These are phyloP conservation scores for Lycium barbarum DNA, from an alignment of 257 asterid species.

Conservation along the genomic window DNA sequence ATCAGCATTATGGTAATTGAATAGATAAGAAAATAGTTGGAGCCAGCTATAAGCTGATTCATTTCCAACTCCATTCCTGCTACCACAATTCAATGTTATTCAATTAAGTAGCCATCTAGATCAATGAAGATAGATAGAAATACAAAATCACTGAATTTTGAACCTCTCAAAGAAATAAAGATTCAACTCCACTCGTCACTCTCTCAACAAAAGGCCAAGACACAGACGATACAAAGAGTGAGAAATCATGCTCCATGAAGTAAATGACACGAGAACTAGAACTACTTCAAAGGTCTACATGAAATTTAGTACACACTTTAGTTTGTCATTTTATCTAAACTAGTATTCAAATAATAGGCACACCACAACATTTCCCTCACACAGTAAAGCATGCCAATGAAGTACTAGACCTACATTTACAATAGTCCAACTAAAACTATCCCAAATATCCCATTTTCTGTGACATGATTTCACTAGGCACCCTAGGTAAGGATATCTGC, in stretches of 20 bases:
- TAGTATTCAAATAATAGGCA: not conserved
- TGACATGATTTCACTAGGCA: slow-evolving; percentile 11
- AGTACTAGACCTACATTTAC: not conserved
- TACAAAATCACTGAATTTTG: slow-evolving; percentile 24
- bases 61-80: slow-evolving; percentile 5
- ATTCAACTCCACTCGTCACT: not conserved
- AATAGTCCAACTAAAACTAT: not conserved
- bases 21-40: not conserved
- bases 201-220: not conserved
- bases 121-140: not conserved
- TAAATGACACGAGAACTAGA: not conserved
- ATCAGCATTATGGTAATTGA: not conserved
- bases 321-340: no score
- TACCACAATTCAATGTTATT: not conserved
- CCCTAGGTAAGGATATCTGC: not conserved
- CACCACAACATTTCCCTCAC: not conserved
- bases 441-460: not conserved
- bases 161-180: not conserved
- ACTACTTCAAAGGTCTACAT: not conserved
- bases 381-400: not conserved
- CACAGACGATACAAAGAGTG: not conserved
- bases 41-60: not conserved
- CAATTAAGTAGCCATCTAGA: not conserved
- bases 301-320: not conserved
- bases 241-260: not conserved